Evolutionary conservation across 2,329 filamentous ascomycete genomes (phyloP).

Genomic region (Penicillium sp.): DNA sequence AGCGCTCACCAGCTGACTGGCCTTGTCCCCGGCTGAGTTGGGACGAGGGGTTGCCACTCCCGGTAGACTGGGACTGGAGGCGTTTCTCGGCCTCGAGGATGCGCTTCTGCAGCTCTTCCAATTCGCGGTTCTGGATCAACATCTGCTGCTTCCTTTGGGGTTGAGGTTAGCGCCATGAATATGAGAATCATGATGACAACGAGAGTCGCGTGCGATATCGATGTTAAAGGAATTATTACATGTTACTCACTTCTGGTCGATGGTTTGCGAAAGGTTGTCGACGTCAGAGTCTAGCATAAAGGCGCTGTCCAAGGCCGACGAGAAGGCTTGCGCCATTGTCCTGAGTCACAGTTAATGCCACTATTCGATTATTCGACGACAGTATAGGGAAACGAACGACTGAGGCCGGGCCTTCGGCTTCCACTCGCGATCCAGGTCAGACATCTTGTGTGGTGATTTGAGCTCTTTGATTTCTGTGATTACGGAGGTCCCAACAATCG

Average conservation of each 20-base stretch:
- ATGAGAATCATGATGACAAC: not conserved
- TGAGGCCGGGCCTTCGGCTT: constrained; percentile 77
- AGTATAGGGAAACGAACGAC: constrained; percentile 61
- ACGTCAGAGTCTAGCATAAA: constrained; percentile 83
- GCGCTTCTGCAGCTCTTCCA: constrained; percentile 79
- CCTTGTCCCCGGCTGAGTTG: constrained; percentile 10
- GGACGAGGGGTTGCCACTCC: constrained; percentile 13
- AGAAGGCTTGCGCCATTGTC: constrained; percentile 84
- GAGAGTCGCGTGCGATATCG: not conserved
- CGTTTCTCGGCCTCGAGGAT: constrained; percentile 82
- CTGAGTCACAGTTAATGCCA: constrained; percentile 49
- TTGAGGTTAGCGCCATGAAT: constrained; percentile 1
- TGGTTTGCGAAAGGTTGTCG: constrained; percentile 68
- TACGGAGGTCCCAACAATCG: not conserved
- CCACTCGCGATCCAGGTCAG: constrained; percentile 73
- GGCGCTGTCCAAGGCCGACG: constrained; percentile 78
- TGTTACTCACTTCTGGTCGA: constrained; percentile 72
- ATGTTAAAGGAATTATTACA: constrained; percentile 22
- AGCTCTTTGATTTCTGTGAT: not conserved
- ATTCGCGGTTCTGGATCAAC: constrained; percentile 69
- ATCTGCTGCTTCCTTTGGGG: constrained; percentile 76
- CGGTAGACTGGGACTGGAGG: constrained; percentile 50
- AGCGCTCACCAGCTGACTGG: constrained; percentile 25
- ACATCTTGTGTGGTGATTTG: constrained; percentile 30
- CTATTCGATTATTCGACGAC: constrained; percentile 7